phyloP scores from a whole-genome alignment of 176 grass and related monocot genomes.

The Guadua angustifolia region DNA sequence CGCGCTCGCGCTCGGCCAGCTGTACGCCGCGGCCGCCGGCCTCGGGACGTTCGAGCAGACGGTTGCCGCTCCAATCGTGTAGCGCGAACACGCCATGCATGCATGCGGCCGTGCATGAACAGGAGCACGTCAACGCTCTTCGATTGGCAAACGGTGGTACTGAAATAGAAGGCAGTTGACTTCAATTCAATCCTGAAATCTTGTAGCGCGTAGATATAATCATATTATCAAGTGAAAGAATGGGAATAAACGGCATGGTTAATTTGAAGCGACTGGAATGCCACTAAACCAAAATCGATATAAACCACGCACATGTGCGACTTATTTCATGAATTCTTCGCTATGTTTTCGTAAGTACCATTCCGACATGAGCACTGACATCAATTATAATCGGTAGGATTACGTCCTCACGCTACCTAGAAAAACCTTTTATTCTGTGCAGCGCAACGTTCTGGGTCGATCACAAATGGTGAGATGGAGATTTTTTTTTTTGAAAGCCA shows the following conservation, averaged over 20 bases:
- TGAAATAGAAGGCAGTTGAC: neutral
- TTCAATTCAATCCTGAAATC: neutral
- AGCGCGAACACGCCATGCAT: slow-evolving; percentile 1
- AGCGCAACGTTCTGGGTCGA: neutral
- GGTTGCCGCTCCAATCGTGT: slow-evolving; percentile 60
- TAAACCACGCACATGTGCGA: neutral
- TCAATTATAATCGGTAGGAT: neutral
- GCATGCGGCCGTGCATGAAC: neutral
- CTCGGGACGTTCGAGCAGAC: slow-evolving; percentile 52
- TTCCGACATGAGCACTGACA: neutral
- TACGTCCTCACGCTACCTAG: neutral
- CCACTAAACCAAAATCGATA: no score
- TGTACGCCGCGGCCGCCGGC: slow-evolving; percentile 23
- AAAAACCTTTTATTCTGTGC: neutral
- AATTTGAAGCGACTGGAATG: neutral
- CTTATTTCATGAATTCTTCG: neutral
- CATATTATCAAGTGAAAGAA: neutral
- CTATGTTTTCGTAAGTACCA: neutral
- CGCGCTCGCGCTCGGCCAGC: slow-evolving; percentile 36
- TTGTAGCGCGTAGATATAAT: neutral
- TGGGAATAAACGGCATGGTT: neutral
- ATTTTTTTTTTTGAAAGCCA: no score
- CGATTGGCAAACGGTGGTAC: neutral
- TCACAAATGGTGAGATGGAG: neutral
- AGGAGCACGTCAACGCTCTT: neutral